Evolutionary conservation across 306 rosid genomes (phyloP).

Genomic region (Vigna hirtella): DNA sequence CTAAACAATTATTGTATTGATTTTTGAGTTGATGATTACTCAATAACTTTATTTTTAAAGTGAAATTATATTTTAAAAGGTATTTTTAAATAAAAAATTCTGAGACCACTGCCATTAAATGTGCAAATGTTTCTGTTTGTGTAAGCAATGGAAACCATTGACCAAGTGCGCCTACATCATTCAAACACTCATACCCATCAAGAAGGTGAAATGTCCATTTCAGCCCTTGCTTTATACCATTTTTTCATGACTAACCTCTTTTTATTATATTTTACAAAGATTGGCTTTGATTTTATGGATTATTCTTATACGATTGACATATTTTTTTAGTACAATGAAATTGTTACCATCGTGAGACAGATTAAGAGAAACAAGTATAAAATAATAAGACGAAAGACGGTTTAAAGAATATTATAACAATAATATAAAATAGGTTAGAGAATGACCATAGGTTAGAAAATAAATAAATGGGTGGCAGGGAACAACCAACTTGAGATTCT

Average conservation of each 20-base stretch:
- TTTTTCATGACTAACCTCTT: constrained; percentile 10
- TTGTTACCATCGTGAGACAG: not conserved
- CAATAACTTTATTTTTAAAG: too few species aligned
- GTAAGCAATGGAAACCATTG: constrained; percentile 30
- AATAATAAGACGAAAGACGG: not conserved
- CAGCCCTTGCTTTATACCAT: constrained; percentile 13
- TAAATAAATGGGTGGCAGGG: constrained; percentile 28
- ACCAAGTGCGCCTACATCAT: constrained; percentile 1
- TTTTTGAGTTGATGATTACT: not conserved
- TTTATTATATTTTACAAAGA: constrained; percentile 26
- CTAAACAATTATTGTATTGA: not conserved
- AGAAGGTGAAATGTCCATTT: constrained; percentile 23
- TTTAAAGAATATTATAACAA: not conserved
- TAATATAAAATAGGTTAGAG: constrained; percentile 29
- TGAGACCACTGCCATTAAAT: not conserved
- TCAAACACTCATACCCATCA: constrained; percentile 16
- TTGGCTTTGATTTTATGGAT: constrained; percentile 41
- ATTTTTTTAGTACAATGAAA: not conserved
- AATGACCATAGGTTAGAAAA: constrained; percentile 25
- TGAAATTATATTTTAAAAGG: too few species aligned
- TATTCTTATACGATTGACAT: constrained; percentile 8
- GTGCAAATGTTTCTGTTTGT: not conserved
- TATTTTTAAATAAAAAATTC: too few species aligned
- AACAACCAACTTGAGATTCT: constrained; percentile 10
- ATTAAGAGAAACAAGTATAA: not conserved